Conservation (phyloP, 495 filamentous ascomycete species). For the Lasiosphaeriaceae sp. region DNA sequence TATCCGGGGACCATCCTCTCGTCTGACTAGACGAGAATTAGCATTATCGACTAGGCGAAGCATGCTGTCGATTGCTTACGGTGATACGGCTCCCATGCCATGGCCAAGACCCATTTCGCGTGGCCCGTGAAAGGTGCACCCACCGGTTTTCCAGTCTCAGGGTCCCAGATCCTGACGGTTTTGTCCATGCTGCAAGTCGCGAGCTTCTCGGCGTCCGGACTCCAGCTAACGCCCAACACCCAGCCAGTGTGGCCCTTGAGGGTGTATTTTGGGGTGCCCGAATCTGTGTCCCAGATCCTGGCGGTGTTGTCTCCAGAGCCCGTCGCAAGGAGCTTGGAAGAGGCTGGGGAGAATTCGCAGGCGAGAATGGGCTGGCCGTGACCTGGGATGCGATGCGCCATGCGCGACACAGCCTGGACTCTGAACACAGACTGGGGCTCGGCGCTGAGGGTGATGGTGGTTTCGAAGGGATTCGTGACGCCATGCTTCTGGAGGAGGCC, state of each 20-base stretch:
- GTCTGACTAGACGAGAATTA: slow-evolving; percentile 39
- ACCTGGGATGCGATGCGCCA: slow-evolving; percentile 81
- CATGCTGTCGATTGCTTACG: slow-evolving; percentile 12
- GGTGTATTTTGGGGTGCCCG: slow-evolving; percentile 82
- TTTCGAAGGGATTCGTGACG: slow-evolving; percentile 47
- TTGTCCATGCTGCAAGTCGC: slow-evolving; percentile 96
- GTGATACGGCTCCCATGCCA: slow-evolving; percentile 96
- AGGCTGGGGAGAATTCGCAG: slow-evolving; percentile 80
- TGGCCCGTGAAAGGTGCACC: slow-evolving; percentile 84
- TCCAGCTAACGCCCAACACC: slow-evolving; percentile 86
- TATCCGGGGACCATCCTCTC: slow-evolving; percentile 68
- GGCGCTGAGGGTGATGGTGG: slow-evolving; percentile 66
- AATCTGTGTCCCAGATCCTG: slow-evolving; percentile 93
- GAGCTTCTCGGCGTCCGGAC: slow-evolving; percentile 73
- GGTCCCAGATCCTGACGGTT: slow-evolving; percentile 85
- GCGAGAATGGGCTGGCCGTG: slow-evolving; percentile 91
- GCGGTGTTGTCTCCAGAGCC: slow-evolving; percentile 91
- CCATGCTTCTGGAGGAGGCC: slow-evolving; percentile 46
- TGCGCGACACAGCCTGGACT: slow-evolving; percentile 86
- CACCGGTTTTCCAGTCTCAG: slow-evolving; percentile 71
- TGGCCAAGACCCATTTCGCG: slow-evolving; percentile 80
- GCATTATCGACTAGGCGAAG: background rate
- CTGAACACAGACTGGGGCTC: slow-evolving; percentile 93
- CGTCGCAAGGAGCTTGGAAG: slow-evolving; percentile 76
- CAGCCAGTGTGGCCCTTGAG: slow-evolving; percentile 91